Base-by-base conservation (phyloP, 805 yeast species). In the Kodamaea fukazawae region DNA sequence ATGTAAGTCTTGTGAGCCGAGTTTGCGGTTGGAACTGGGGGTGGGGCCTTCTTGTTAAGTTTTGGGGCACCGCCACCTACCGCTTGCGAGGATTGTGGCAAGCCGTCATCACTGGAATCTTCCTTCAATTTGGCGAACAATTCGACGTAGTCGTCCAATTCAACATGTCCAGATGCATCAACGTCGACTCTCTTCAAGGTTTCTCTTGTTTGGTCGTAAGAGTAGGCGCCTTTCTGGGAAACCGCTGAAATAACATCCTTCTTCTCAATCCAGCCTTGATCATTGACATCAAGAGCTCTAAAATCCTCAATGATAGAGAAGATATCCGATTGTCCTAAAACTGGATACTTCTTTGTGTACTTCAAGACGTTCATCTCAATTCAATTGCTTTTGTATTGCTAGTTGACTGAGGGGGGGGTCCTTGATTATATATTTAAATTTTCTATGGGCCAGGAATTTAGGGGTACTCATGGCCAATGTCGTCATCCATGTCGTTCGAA, bases 151-250 rank as follows among this genome's bases (percentile, higher is more conserved):
- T 93, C 99, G 44, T 93, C 99, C 57, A 93, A 70, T 61, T 93
- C 99, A 39, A 93, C 97, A 58, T 86, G 91, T 17, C 99, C 99
- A 4, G 96, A 84, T 11, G 98, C 96, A 65, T 93, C 99, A 25
- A 93, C 95, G 49, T 83, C 82, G 35, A 89, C 97, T 38, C 76
- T 78, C 59, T 93, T 93, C 58, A 93, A 75, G 2, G 97, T 86
- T 61, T 89, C 96, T 69, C 99, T 83, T 16, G 95, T 91, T 49
- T 83, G 86, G 63, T 93, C 99, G 57, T 93, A 93, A 23, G 89
- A 63, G 36, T 85, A 91, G 39, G 78, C 78, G 13, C 97, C 97
- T 20, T 80, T 63, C 41, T 79, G 78, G 16, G 95, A 79, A 29
- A 89, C 80, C 3, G 89, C 78, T 58, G 88, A 90, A 60, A 91